These are phyloP conservation scores for Malania oleifera DNA, from an alignment of 164 flowering plant species.

Conservation along the genomic window DNA sequence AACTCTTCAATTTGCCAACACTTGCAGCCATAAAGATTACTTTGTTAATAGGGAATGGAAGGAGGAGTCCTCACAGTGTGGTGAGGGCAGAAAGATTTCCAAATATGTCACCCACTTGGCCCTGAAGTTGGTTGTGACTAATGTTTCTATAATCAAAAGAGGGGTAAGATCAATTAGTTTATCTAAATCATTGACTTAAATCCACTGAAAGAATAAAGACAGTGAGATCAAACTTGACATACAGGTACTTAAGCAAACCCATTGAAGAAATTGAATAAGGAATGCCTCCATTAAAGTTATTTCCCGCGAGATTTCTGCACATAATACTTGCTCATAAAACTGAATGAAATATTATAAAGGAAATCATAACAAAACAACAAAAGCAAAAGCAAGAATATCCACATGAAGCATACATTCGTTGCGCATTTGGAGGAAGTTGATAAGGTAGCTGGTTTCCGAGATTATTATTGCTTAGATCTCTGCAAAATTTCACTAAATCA, in stretches of 20 bases:
- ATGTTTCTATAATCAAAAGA: slow-evolving; percentile 43
- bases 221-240: slow-evolving; percentile 20
- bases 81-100: slow-evolving; percentile 53
- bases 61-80: slow-evolving; percentile 52
- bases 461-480: slow-evolving; percentile 80
- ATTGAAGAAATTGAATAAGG: slow-evolving; percentile 64
- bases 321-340: not conserved
- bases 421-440: slow-evolving; percentile 65
- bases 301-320: slow-evolving; percentile 77
- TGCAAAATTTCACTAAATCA: slow-evolving; percentile 30
- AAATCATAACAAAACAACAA: slow-evolving; percentile 1
- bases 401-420: slow-evolving; percentile 45
- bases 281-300: slow-evolving; percentile 48
- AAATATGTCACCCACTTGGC: slow-evolving; percentile 47
- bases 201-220: not conserved
- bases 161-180: not conserved
- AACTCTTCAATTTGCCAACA: no score
- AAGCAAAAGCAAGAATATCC: not conserved
- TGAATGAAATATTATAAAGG: not conserved
- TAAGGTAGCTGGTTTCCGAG: slow-evolving; percentile 61
- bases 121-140: slow-evolving; percentile 70
- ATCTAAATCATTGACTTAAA: slow-evolving; percentile 3
- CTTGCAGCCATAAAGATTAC: not conserved
- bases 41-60: not conserved
- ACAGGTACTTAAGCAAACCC: slow-evolving; percentile 67